A percentile compares a stretch with the other conserved stretches of the same genome.
Evolutionary conservation across 306 rosid species (phyloP).

Genomic region (Quercus engelmannii): DNA sequence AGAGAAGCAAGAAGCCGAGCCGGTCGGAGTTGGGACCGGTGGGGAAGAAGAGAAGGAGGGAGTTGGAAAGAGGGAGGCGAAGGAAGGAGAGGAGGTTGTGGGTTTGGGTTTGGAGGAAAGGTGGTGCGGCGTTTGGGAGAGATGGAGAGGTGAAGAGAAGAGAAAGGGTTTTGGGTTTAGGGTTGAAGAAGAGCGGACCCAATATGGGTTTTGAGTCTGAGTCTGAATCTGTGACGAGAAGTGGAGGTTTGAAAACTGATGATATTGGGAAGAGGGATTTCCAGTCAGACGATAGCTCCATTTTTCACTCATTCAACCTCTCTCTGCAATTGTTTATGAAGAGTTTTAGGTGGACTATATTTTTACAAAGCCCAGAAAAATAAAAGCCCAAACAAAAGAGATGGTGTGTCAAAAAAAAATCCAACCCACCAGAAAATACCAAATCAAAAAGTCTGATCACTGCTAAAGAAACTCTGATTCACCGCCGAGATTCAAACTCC

Average conservation of each 20-base stretch:
- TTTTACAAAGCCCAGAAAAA: too few species aligned
- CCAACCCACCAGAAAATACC: too few species aligned
- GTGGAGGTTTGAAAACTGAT: slow-evolving; percentile 28
- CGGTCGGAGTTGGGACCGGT: slow-evolving; percentile 48
- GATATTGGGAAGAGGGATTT: slow-evolving; percentile 57
- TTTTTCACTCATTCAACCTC: background rate
- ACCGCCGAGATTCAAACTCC: too few species aligned
- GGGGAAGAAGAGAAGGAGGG: slow-evolving; percentile 46
- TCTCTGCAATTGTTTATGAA: too few species aligned
- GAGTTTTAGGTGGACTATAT: too few species aligned
- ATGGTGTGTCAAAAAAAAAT: too few species aligned
- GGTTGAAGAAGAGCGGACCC: slow-evolving; percentile 71
- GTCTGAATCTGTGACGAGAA: background rate
- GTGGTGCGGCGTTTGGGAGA: background rate
- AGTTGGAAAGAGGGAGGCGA: slow-evolving; percentile 19
- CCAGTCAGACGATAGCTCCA: slow-evolving; percentile 48
- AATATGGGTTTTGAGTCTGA: slow-evolving; percentile 1
- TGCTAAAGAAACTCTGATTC: too few species aligned
- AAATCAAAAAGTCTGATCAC: too few species aligned
- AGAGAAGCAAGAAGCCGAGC: slow-evolving; percentile 36
- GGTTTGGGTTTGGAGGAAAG: slow-evolving; percentile 26
- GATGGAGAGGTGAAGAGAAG: slow-evolving; percentile 42
- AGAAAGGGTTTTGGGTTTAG: slow-evolving; percentile 27
- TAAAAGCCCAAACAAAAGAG: too few species aligned
- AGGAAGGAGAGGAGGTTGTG: slow-evolving; percentile 48